These are phyloP conservation scores for Solanum etuberosum DNA, from an alignment of 257 asterid genomes.

Conservation along the genomic window DNA sequence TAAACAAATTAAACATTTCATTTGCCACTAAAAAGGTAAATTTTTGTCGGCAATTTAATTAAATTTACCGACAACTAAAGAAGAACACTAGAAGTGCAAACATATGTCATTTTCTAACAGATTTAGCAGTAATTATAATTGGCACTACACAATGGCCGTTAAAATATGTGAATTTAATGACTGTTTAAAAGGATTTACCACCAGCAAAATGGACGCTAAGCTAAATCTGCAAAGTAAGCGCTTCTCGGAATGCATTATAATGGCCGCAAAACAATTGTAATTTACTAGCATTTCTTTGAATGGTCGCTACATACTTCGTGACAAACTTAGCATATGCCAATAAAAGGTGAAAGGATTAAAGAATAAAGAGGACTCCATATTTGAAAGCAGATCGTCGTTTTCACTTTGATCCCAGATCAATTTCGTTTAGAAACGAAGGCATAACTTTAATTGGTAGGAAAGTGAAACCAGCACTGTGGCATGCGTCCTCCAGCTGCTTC, in stretches of 20 bases:
- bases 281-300: background rate
- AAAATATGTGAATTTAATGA: background rate
- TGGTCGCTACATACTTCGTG: background rate
- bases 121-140: background rate
- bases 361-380: background rate
- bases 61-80: background rate
- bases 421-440: conserved; percentile 40
- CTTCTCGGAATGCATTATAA: background rate
- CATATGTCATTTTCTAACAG: background rate
- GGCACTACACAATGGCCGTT: background rate
- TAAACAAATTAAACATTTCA: background rate
- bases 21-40: background rate
- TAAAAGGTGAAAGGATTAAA: background rate
- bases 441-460: conserved; percentile 41
- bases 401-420: conserved; percentile 31
- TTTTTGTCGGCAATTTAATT: background rate
- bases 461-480: conserved; percentile 53
- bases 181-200: background rate
- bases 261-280: background rate
- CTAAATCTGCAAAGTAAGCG: background rate
- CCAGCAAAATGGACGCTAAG: background rate
- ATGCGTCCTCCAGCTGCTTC: conserved; percentile 52
- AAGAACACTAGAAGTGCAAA: background rate
- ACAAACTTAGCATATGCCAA: background rate
- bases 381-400: background rate